A percentile compares a stretch with the other conserved stretches of the same genome.
These are phyloP conservation scores for Orbilia oligospora DNA, from an alignment of 2,329 filamentous ascomycete genomes.

Conservation along the genomic window DNA sequence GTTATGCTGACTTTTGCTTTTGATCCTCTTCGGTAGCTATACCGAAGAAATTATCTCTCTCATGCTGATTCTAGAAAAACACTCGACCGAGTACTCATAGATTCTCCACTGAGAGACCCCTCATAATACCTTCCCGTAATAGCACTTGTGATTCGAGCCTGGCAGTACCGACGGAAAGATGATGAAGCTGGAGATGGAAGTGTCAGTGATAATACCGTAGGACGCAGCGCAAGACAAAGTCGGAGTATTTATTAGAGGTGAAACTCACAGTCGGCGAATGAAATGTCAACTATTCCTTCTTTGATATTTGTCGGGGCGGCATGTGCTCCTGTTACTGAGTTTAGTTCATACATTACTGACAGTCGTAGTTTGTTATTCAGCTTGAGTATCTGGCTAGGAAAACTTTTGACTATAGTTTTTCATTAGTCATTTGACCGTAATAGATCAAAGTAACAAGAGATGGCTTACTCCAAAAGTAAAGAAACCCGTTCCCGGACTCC, in stretches of 20 bases:
- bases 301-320: not conserved
- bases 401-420: constrained; percentile 27
- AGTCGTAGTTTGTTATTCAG: constrained; percentile 36
- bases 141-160: constrained; percentile 29
- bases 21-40: no score
- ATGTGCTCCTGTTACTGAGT: constrained; percentile 14
- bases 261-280: constrained; percentile 31
- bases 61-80: constrained; percentile 7
- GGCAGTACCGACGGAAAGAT: constrained; percentile 30
- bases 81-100: constrained; percentile 22
- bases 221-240: no score
- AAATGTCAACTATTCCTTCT: constrained; percentile 20
- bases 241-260: no score
- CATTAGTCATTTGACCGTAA: no score
- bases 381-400: constrained; percentile 16
- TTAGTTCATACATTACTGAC: constrained; percentile 31
- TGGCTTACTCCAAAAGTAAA: constrained; percentile 38
- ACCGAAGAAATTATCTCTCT: not conserved
- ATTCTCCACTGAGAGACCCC: constrained; percentile 1
- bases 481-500: constrained; percentile 31
- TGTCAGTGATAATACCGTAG: not conserved
- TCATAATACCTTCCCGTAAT: constrained; percentile 4
- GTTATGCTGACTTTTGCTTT: no score
- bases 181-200: constrained; percentile 16
- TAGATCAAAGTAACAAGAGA: no score